phyloP scores from a whole-genome alignment of 441 rosid genomes.

The Breynia disticha region DNA sequence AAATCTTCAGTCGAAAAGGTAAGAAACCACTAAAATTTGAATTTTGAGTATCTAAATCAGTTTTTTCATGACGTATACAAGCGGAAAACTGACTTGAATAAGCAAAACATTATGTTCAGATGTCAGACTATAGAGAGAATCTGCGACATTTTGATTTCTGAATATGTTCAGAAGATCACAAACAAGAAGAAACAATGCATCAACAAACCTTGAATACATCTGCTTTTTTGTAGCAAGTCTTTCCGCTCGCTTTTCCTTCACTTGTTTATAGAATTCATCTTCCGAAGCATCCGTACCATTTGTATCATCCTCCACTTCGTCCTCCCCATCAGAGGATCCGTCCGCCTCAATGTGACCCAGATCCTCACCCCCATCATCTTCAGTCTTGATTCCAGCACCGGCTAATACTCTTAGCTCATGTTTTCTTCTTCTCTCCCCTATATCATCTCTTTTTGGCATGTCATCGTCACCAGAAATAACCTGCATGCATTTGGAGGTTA shows the following conservation, averaged over 20 bases:
- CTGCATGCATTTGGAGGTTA: slow-evolving; percentile 24
- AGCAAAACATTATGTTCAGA: too few relatives aligned
- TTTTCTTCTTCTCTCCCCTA: slow-evolving; percentile 86
- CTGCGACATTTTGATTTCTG: too few relatives aligned
- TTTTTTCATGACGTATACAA: too few relatives aligned
- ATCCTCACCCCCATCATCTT: slow-evolving; percentile 33
- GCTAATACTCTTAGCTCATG: slow-evolving; percentile 74
- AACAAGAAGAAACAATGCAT: neutral
- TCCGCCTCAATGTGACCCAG: slow-evolving; percentile 3
- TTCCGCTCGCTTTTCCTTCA: slow-evolving; percentile 41
- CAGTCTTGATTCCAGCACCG: slow-evolving; percentile 64
- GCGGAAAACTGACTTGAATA: too few relatives aligned
- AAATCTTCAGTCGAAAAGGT: neutral
- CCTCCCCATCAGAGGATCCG: slow-evolving; percentile 16
- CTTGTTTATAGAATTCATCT: slow-evolving; percentile 68
- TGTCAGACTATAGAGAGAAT: too few relatives aligned
- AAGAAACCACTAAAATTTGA: too few relatives aligned
- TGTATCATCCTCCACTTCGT: slow-evolving; percentile 18
- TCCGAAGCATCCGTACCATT: slow-evolving; percentile 18
- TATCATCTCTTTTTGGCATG: slow-evolving; percentile 83
- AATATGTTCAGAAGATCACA: neutral
- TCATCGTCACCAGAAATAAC: slow-evolving; percentile 79
- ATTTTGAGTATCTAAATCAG: too few relatives aligned
- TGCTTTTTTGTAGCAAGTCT: slow-evolving; percentile 69
- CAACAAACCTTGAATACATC: slow-evolving; percentile 48